Base-by-base conservation (phyloP, 352 stramenopile genomes). In the Phytophthora tubulina region DNA sequence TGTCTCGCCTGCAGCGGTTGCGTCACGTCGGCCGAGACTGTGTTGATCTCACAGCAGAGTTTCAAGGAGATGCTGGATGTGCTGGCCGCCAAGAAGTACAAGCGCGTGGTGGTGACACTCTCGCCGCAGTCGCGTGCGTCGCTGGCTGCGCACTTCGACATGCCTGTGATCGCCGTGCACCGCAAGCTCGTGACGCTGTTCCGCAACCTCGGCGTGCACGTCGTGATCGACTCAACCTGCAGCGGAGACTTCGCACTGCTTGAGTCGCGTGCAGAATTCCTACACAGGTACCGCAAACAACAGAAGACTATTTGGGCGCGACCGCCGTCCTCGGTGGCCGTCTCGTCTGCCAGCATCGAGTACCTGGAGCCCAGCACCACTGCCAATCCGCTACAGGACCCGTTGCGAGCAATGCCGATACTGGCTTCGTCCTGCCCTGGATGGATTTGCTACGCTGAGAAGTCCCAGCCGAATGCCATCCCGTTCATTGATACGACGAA, bases 401-500 rank as follows among this genome's bases (percentile, higher is more conserved):
- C 87, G 10, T 64, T 94, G 30, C 61, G 54, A 32, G 85, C 86
- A 6, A 83, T 98, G 42, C 97, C 97, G 27, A 94, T 99, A 74
- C 75, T 99, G 27, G 86, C 96, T n/a, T 99, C 96, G 0, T 95
- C 94, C 0, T 99, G 98, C 79, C 98, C 98, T 36, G 98, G 97
- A 21, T 98, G 98, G 85, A 96, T 99, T 27, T 99, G 97, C 72
- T 98, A 99, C 66, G 95, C 97, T 0, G 98, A 99, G 81, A 99
- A 99, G 81, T 97, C 93, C 21, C 89, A 97, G 50, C 91, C 95
- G n/a, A 88, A 96, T 36, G 89, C 92, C 1, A 97, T 99, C 17
- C 96, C 96, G 17, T 97, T 99, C 60, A 97, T 99, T 49, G 95
- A 96, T 55, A 97, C 92, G 5, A 97, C 89, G 39, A 98, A 98